phyloP scores from a whole-genome alignment of 1,284 basidiomycete species.

The Tilletia horrida region DNA sequence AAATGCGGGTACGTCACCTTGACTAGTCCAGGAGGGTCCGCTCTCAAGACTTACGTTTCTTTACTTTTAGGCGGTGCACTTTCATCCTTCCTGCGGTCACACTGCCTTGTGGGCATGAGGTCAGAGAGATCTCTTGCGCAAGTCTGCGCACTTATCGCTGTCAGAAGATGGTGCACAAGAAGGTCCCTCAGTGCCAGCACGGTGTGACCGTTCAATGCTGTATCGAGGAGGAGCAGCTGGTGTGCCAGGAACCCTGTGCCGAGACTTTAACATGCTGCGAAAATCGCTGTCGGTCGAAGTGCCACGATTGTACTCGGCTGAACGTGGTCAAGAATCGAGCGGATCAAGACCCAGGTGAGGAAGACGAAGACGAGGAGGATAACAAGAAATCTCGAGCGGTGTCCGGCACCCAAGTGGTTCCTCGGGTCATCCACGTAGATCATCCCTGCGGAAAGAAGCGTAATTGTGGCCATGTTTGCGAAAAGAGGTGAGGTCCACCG shows the following conservation, averaged over 20 bases:
- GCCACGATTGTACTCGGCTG: slow-evolving; percentile 55
- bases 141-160: not conserved
- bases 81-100: slow-evolving; percentile 60
- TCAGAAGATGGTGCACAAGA: slow-evolving; percentile 57
- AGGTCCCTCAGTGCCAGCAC: slow-evolving; percentile 65
- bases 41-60: too few species aligned
- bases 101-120: slow-evolving; percentile 67
- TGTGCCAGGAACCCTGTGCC: slow-evolving; percentile 60
- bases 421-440: not conserved
- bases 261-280: slow-evolving; percentile 63
- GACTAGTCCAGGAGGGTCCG: too few species aligned
- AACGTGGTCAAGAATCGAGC: not conserved
- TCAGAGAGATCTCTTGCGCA: slow-evolving; percentile 56
- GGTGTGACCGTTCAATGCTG: slow-evolving; percentile 59
- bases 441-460: not conserved
- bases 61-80: slow-evolving; percentile 56
- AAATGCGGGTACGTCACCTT: slow-evolving; percentile 58
- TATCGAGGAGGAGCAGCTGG: slow-evolving; percentile 56
- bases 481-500: slow-evolving; percentile 59
- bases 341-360: not conserved
- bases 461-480: slow-evolving; percentile 64
- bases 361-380: not conserved
- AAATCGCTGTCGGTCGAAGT: slow-evolving; percentile 60
- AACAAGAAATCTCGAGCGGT: not conserved
- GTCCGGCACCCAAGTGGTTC: not conserved